phyloP scores from a whole-genome alignment of 2,329 filamentous ascomycete species.

The Pyricularia sp. region DNA sequence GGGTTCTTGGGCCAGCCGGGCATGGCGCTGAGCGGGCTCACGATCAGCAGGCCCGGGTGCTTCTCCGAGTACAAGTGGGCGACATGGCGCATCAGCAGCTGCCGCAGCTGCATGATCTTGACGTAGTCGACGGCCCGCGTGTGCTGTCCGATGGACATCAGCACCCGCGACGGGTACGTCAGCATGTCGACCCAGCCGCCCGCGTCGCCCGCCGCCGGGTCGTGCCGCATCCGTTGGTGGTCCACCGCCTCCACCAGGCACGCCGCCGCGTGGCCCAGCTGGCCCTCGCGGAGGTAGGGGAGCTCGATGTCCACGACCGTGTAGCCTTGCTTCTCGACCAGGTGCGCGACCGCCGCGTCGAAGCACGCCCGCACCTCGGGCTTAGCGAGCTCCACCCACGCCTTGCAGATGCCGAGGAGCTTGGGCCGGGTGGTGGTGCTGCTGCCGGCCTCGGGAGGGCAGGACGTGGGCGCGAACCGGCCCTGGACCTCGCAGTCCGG shows the following conservation, averaged over 20 bases:
- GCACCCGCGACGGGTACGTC: slow-evolving; percentile 58
- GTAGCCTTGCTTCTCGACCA: slow-evolving; percentile 39
- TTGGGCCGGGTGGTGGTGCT: slow-evolving; percentile 29
- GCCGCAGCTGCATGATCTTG: slow-evolving; percentile 63
- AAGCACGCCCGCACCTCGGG: slow-evolving; percentile 53
- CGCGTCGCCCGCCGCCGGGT: slow-evolving; percentile 30
- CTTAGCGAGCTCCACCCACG: slow-evolving; percentile 60
- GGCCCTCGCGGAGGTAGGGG: slow-evolving; percentile 59
- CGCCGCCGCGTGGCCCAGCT: slow-evolving; percentile 67
- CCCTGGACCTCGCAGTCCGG: slow-evolving; percentile 49
- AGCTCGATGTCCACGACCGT: slow-evolving; percentile 50
- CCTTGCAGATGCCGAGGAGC: slow-evolving; percentile 59
- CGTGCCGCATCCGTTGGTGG: slow-evolving; percentile 29
- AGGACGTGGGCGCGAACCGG: slow-evolving; percentile 50
- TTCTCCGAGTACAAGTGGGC: slow-evolving; percentile 53
- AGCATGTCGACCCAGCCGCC: slow-evolving; percentile 44
- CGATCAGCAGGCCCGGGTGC: slow-evolving; percentile 66
- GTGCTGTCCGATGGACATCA: slow-evolving; percentile 55
- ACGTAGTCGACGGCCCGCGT: slow-evolving; percentile 62
- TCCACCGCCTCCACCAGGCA: slow-evolving; percentile 64
- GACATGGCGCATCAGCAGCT: slow-evolving; percentile 70
- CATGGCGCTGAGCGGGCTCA: slow-evolving; percentile 69
- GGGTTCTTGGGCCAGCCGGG: slow-evolving; percentile 60
- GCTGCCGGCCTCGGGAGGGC: slow-evolving; percentile 21
- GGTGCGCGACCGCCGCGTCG: slow-evolving; percentile 50